Base-by-base conservation (phyloP, 768 basidiomycete species). In the Rhodosporidiobolus sp. region DNA sequence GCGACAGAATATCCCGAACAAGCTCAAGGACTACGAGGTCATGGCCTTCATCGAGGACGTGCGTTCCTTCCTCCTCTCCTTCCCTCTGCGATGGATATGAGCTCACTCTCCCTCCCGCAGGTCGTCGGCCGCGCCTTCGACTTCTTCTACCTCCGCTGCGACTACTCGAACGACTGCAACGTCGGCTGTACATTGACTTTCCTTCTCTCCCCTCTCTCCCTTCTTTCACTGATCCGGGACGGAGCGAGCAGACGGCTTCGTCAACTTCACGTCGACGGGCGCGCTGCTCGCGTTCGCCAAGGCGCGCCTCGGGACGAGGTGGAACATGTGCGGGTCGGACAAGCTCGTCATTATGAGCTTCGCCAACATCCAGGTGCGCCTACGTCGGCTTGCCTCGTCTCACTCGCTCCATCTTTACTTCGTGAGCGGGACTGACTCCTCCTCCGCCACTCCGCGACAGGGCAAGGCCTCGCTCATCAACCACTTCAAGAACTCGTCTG, bases 1-100 rank as follows among this genome's bases (percentile, higher is more conserved):
- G 90, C 87, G 91, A 73, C 92, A 93, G 82, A 94, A 94, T 78
- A 90, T 94, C 56, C 92, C 92, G 5, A 94, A 94, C 82, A 92
- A 93, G 68, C 73, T 79, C 58, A 68, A 65, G 34, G 72, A 76
- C n/a, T 26, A 20, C 49, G 70, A 65, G 43, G 64, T 73, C 26
- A 76, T 77, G 71, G n/a, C n/a, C 17, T 77, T 75, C 61, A 72
- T 79, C 59, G 70, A 70, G 12, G 73, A 74, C 24, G 75, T 77
- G 30, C 10, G 68, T 43, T 4, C 34, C 34, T 43, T 12, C 35
- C 4, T 48, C 5, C 16, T 28, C n/a, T 81, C 90, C 91, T 89
- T 88, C 84, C 72, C 2, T 11, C 19, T 12, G 89, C 91, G 81
- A 85, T 83, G n/a, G n/a, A n/a, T n/a, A n/a, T n/a, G n/a, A n/a